phyloP scores from a whole-genome alignment of 768 basidiomycete species.

The Leccinum fibrillosum region DNA sequence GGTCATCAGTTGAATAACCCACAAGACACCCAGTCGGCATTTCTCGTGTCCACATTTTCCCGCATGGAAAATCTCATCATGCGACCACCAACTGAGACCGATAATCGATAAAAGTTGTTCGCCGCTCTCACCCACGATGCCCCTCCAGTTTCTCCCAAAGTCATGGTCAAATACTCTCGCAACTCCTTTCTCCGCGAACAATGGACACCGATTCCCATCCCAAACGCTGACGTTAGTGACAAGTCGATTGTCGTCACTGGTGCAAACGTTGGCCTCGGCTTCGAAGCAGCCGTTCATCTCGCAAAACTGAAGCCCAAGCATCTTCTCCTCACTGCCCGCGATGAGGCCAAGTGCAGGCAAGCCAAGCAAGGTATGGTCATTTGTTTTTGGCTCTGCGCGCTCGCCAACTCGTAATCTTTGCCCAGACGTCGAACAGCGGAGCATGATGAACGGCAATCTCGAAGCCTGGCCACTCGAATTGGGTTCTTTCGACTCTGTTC shows the following conservation, averaged over 20 bases:
- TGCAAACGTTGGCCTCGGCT: conserved; percentile 30
- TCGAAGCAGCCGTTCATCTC: conserved; percentile 27
- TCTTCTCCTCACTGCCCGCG: conserved; percentile 26
- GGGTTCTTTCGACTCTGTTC: conserved; percentile 31
- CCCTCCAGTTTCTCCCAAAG: background rate
- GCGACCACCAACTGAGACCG: background rate
- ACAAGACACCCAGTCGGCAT: background rate
- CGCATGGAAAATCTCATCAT: background rate
- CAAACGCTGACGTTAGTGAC: conserved; percentile 17
- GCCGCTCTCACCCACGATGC: background rate
- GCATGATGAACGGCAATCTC: conserved; percentile 1
- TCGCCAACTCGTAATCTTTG: background rate
- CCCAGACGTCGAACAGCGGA: conserved; percentile 19
- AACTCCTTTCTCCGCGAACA: conserved; percentile 25
- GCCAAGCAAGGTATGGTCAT: conserved; percentile 16
- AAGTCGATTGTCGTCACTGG: conserved; percentile 26
- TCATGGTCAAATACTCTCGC: conserved; percentile 25
- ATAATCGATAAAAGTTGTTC: background rate
- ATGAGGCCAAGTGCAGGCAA: conserved; percentile 19
- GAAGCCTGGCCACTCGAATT: conserved; percentile 36
- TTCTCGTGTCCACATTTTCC: background rate
- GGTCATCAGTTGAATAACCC: background rate
- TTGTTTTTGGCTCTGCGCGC: background rate
- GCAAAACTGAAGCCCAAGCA: conserved; percentile 24
- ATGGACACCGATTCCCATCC: conserved; percentile 25